Percentiles rank a stretch among this genome's conserved stretches.
These are phyloP conservation scores for Candida neerlandica DNA, from an alignment of 1,139 yeast genomes.

Conservation along the genomic window DNA sequence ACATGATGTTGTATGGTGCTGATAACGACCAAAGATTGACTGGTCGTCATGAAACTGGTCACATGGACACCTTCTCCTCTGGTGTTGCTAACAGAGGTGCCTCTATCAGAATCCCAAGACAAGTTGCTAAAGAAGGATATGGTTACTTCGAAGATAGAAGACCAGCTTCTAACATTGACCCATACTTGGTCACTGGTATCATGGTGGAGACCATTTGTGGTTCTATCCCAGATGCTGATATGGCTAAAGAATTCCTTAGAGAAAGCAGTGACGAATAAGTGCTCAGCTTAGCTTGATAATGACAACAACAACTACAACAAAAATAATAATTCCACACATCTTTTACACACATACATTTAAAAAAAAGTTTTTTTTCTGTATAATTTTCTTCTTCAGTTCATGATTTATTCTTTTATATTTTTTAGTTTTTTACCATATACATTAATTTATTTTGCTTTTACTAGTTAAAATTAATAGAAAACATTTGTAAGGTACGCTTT, in stretches of 20 bases:
- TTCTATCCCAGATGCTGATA: conserved; percentile 92
- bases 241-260: conserved; percentile 85
- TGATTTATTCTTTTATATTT: neutral
- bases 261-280: conserved; percentile 43
- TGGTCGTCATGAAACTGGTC: conserved; percentile 98
- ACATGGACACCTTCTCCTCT: conserved; percentile 83
- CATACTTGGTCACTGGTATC: conserved; percentile 97
- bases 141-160: conserved; percentile 99
- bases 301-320: too few species aligned
- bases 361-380: conserved; percentile 1
- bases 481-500: neutral
- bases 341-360: conserved; percentile 2
- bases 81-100: conserved; percentile 99
- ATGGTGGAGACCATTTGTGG: conserved; percentile 97
- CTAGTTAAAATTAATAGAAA: neutral
- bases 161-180: conserved; percentile 99
- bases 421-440: neutral
- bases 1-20: conserved; percentile 90
- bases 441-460: conserved; percentile 2
- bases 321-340: neutral
- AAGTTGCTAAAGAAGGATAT: conserved; percentile 95
- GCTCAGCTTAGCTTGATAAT: neutral
- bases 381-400: conserved; percentile 4
- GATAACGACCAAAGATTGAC: conserved; percentile 95
- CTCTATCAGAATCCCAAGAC: conserved; percentile 96